phyloP scores from a whole-genome alignment of 306 rosid genomes.

The Biancaea sappan region DNA sequence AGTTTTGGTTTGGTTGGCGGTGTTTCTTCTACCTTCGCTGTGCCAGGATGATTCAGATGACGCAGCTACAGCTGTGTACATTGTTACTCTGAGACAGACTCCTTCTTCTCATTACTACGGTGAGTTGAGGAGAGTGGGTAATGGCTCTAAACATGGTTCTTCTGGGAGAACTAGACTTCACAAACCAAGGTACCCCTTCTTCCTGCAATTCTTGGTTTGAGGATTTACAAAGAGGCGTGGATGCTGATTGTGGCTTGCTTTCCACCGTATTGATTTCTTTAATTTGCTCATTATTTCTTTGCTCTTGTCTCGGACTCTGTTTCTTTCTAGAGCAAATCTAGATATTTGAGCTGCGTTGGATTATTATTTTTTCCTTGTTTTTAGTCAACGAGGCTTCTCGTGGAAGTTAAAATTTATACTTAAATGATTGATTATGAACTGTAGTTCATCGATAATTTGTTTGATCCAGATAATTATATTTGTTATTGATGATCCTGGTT shows the following conservation, averaged over 20 bases:
- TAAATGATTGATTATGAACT: slow-evolving; percentile 42
- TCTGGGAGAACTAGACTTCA: slow-evolving; percentile 62
- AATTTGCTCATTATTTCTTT: neutral
- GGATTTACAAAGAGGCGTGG: slow-evolving; percentile 1
- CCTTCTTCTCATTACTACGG: slow-evolving; percentile 59
- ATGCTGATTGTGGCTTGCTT: neutral
- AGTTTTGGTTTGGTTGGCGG: slow-evolving; percentile 48
- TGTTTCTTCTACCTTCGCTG: slow-evolving; percentile 42
- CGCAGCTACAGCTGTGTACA: slow-evolving; percentile 63
- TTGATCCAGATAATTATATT: slow-evolving; percentile 8
- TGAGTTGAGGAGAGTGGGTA: slow-evolving; percentile 51
- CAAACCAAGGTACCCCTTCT: slow-evolving; percentile 59
- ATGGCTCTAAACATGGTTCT: slow-evolving; percentile 42
- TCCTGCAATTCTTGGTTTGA: slow-evolving; percentile 1
- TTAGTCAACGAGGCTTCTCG: slow-evolving; percentile 38
- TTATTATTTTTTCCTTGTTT: neutral
- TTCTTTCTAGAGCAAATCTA: neutral
- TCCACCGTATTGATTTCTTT: neutral
- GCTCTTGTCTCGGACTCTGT: neutral
- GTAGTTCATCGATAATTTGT: slow-evolving; percentile 18
- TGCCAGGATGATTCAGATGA: slow-evolving; percentile 60
- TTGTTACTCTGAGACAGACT: slow-evolving; percentile 75
- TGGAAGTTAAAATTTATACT: slow-evolving; percentile 35
- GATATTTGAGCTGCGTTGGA: slow-evolving; percentile 3
- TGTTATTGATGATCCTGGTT: slow-evolving; percentile 28